Evolutionary conservation across 352 stramenopile species (phyloP).

Genomic region (Achlya hypogyna): DNA sequence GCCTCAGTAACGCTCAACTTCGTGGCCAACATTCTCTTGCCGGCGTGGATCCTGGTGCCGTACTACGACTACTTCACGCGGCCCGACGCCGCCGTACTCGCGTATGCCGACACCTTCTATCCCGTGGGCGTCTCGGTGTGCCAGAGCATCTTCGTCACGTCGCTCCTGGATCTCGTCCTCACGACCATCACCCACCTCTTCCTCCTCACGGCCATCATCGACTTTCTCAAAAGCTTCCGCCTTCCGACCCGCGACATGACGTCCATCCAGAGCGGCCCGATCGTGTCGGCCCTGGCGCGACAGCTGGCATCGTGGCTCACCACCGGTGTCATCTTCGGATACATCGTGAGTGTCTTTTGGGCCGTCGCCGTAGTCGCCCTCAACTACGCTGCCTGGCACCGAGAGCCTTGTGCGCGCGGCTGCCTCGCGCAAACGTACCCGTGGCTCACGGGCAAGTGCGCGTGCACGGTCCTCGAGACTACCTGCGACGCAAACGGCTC

Average conservation of each 20-base stretch:
- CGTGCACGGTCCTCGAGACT: conserved; percentile 39
- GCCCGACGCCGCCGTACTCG: not conserved
- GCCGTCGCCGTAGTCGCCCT: not conserved
- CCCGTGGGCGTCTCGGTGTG: conserved; percentile 22
- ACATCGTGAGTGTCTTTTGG: not conserved
- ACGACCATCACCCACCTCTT: conserved; percentile 9
- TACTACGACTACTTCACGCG: conserved; percentile 22
- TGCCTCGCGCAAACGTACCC: conserved; percentile 25
- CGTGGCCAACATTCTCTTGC: conserved; percentile 17
- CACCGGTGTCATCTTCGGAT: conserved; percentile 4
- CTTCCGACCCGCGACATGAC: not conserved
- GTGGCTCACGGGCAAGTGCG: conserved; percentile 33
- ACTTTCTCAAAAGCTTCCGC: not conserved
- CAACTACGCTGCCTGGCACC: not conserved
- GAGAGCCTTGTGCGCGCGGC: not conserved
- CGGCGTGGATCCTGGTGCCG: conserved; percentile 19
- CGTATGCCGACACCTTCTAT: conserved; percentile 24
- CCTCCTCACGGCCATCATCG: not conserved
- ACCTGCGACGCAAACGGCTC: conserved; percentile 25
- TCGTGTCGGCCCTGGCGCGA: not conserved
- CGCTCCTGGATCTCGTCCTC: conserved; percentile 21
- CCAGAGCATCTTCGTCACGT: conserved; percentile 23
- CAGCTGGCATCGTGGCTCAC: not conserved
- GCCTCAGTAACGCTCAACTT: conserved; percentile 19
- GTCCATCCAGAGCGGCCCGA: not conserved